Evolutionary conservation across 495 filamentous ascomycete species (phyloP), one percentile per base, ranked within the genome.

Genomic region (Penicillium manginii): DNA sequence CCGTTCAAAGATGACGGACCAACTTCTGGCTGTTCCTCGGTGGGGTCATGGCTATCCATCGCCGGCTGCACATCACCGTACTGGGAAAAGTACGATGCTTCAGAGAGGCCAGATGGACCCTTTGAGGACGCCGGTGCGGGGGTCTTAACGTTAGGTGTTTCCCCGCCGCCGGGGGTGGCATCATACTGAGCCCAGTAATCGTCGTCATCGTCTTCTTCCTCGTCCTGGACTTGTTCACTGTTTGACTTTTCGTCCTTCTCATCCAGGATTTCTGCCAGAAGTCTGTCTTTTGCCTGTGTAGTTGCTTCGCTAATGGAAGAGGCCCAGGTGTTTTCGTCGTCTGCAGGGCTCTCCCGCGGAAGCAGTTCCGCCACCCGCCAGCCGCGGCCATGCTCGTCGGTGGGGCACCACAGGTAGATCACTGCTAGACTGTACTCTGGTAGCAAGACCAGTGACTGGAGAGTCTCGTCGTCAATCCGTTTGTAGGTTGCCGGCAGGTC

Each of bases 101-200:
- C 74, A 46, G 71, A 66, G 26, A 61, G 55, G 50, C 62, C 63
- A 5, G 71, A 74, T 37, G 74, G 74, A 21, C 73, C 69, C 49
- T 47, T 56, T 15, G 65, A 73, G 33, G 64, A 51, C 17, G 62
- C 63, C 1, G 86, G 83, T 2, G 84, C 84, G 1, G 86, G 84
- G 11, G 87, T 87, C 54, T 89, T 87, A 0, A 76, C 72, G 1
- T 85, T 85, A 6, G 93, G 93, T 18, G 92, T 93, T 33, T 85
- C 81, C 7, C 40, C 40, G 8, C 40, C 40, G 8, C 84, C 84
- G 2, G 91, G 90, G 11, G 91, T 94, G 9, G 86, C 84, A 77
- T 97, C 94, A 69, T 98, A 98, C 59, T 88, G 87, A 29, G 87
- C 91, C 94, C 94, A 98, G 73, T 98, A 98, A 63, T 86, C 90